These are phyloP conservation scores for Colletotrichum sp. DNA, from an alignment of 2,329 filamentous ascomycete species.

Conservation along the genomic window DNA sequence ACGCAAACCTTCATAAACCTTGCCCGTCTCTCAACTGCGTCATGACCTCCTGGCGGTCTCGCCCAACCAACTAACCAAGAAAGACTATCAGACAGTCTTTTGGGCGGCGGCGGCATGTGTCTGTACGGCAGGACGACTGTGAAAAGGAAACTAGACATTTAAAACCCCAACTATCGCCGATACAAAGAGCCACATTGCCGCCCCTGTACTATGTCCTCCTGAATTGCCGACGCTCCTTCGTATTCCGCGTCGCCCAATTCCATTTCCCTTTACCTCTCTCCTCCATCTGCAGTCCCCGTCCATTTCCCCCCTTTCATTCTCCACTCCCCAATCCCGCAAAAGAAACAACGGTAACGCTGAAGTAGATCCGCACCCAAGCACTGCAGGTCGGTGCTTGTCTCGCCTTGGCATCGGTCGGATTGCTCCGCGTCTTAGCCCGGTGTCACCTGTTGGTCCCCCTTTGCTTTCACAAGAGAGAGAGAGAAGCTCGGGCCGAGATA, in stretches of 20 bases:
- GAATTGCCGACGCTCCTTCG: slow-evolving; percentile 8
- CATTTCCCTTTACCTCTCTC: neutral
- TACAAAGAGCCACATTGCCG: neutral
- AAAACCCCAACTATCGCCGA: slow-evolving; percentile 4
- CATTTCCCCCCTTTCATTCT: neutral
- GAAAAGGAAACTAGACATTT: neutral
- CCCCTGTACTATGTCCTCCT: neutral
- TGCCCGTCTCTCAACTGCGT: neutral
- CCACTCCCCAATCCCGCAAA: neutral
- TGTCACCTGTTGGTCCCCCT: neutral
- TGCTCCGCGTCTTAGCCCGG: neutral
- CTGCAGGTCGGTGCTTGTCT: neutral
- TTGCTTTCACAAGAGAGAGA: neutral
- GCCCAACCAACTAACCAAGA: neutral
- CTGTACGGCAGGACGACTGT: neutral
- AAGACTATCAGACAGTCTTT: neutral
- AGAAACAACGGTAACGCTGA: neutral
- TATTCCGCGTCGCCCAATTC: neutral
- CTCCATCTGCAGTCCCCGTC: neutral
- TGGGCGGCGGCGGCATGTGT: neutral
- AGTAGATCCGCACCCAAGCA: neutral
- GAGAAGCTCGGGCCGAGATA: neutral
- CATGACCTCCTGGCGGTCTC: neutral
- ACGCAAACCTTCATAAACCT: neutral
- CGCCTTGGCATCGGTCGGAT: neutral